Percentiles rank a stretch among this genome's conserved stretches.
These are phyloP conservation scores for Bipolaris bicolor DNA, from an alignment of 2,329 filamentous ascomycete genomes.

Conservation along the genomic window DNA sequence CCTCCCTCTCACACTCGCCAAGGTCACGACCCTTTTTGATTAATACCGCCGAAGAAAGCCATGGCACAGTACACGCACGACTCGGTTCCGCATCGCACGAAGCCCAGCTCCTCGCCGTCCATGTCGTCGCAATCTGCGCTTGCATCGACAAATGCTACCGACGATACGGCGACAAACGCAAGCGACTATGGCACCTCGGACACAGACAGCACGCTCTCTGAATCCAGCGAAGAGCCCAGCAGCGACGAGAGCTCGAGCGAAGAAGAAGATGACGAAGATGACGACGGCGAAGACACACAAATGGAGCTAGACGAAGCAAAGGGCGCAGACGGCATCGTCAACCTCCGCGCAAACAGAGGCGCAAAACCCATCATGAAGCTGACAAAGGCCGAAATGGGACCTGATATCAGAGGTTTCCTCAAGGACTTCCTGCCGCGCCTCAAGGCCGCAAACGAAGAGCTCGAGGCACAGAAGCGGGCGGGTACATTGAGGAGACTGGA, in stretches of 20 bases:
- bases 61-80: conserved; percentile 24
- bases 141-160: conserved; percentile 23
- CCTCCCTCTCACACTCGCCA: not conserved
- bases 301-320: conserved; percentile 10
- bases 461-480: conserved; percentile 49
- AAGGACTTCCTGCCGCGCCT: conserved; percentile 52
- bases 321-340: conserved; percentile 27
- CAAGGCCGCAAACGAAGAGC: conserved; percentile 51
- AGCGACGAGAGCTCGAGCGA: conserved; percentile 45
- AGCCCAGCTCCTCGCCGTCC: conserved; percentile 31
- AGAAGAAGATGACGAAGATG: conserved; percentile 27
- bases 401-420: conserved; percentile 45
- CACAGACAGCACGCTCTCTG: conserved; percentile 38
- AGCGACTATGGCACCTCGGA: conserved; percentile 29
- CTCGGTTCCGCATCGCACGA: conserved; percentile 24
- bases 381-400: conserved; percentile 29
- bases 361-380: conserved; percentile 43
- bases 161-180: conserved; percentile 23
- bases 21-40: not conserved
- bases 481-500: conserved; percentile 49
- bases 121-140: conserved; percentile 28
- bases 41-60: conserved; percentile 1
- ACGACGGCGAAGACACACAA: conserved; percentile 22
- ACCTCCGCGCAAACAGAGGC: conserved; percentile 38
- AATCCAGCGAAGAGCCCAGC: conserved; percentile 49